These are phyloP conservation scores for Saxophila tyrrhenica DNA, from an alignment of 495 filamentous ascomycete genomes.

Conservation along the genomic window DNA sequence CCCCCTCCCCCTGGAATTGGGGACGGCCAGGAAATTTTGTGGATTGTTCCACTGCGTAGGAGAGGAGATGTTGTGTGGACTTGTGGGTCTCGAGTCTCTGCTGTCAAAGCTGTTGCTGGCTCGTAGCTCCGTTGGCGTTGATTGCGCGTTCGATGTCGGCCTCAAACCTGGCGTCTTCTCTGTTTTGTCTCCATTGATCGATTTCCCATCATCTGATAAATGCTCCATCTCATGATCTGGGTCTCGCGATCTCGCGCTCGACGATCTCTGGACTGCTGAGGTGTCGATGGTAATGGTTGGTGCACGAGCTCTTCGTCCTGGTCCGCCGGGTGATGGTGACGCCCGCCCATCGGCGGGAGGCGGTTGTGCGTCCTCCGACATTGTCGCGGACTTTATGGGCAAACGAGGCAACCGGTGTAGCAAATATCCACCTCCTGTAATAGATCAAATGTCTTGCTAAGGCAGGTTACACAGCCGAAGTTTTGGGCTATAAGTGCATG, in stretches of 20 bases:
- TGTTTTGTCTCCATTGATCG: conserved; percentile 9
- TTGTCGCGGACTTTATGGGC: neutral
- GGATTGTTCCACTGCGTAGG: conserved; percentile 42
- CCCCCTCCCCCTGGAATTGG: conserved; percentile 48
- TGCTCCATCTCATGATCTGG: conserved; percentile 20
- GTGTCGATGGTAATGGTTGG: conserved; percentile 72
- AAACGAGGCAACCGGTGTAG: neutral
- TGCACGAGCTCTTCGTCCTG: conserved; percentile 13
- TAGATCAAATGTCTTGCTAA: neutral
- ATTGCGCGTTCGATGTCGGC: conserved; percentile 11
- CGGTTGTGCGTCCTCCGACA: conserved; percentile 1
- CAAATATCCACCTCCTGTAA: neutral
- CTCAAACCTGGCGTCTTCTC: conserved; percentile 20
- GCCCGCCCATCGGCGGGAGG: neutral
- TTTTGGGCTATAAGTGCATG: neutral
- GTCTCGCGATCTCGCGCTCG: conserved; percentile 18
- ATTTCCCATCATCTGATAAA: conserved; percentile 11
- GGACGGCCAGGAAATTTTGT: conserved; percentile 52
- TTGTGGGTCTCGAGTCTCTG: conserved; percentile 69
- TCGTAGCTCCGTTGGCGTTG: conserved; percentile 49
- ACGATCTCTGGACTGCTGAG: conserved; percentile 46
- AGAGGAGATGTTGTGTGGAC: conserved; percentile 79
- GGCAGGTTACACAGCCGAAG: neutral
- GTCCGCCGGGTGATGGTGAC: conserved; percentile 7
- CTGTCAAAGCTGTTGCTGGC: conserved; percentile 58